These are phyloP conservation scores for Boletus tomentosulus DNA, from an alignment of 768 basidiomycete species.

Conservation along the genomic window DNA sequence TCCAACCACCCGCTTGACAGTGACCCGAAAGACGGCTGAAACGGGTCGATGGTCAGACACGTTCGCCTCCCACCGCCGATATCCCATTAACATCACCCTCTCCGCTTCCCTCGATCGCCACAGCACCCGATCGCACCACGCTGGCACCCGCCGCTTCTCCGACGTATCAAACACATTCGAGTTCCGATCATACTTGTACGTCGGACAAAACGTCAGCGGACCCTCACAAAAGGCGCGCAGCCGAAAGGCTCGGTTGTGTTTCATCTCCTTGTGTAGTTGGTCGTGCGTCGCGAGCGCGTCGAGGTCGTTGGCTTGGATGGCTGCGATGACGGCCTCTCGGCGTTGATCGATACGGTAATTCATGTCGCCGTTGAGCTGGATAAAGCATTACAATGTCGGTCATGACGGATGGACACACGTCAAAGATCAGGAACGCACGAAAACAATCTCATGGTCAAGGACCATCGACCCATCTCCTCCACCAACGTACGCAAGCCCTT, in stretches of 20 bases:
- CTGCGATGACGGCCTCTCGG: slow-evolving; percentile 73
- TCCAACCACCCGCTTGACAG: slow-evolving; percentile 65
- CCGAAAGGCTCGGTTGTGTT: slow-evolving; percentile 81
- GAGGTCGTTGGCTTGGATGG: slow-evolving; percentile 65
- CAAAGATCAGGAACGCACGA: slow-evolving; percentile 41
- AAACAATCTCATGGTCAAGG: slow-evolving; percentile 91
- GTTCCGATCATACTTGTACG: slow-evolving; percentile 90
- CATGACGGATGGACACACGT: background rate
- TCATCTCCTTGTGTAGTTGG: slow-evolving; percentile 87
- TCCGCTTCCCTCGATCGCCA: slow-evolving; percentile 58
- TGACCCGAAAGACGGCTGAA: slow-evolving; percentile 71
- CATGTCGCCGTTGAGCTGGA: slow-evolving; percentile 85
- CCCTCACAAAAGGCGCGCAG: slow-evolving; percentile 81
- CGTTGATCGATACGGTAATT: slow-evolving; percentile 97
- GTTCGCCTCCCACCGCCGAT: slow-evolving; percentile 79
- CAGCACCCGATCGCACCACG: slow-evolving; percentile 95
- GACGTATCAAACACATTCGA: slow-evolving; percentile 81
- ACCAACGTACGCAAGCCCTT: slow-evolving; percentile 68
- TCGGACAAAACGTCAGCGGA: slow-evolving; percentile 78
- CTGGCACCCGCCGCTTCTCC: slow-evolving; percentile 84
- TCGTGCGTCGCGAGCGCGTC: slow-evolving; percentile 68
- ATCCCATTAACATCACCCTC: slow-evolving; percentile 64
- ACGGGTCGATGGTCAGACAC: slow-evolving; percentile 91
- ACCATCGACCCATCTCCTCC: slow-evolving; percentile 94
- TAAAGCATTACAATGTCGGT: background rate